phyloP scores from a whole-genome alignment of 1,284 basidiomycete genomes.

The Lentinula novae-zelandiae region DNA sequence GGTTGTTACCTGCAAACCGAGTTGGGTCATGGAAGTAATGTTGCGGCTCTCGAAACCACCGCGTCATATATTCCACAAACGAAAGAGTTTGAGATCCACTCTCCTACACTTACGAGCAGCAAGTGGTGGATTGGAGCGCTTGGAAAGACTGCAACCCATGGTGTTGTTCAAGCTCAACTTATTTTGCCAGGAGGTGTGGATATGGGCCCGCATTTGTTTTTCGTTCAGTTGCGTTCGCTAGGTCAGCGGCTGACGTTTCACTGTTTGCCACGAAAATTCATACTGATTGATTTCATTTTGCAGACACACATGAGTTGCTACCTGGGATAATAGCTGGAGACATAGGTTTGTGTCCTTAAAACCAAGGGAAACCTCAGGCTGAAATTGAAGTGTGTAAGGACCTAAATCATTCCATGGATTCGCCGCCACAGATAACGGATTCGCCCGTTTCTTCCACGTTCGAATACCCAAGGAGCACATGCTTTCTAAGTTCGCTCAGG shows the following conservation, averaged over 20 bases:
- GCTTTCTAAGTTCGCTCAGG: conserved; percentile 72
- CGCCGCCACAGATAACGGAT: conserved; percentile 66
- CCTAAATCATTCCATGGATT: conserved; percentile 61
- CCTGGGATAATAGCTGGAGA: conserved; percentile 74
- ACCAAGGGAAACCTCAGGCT: background rate
- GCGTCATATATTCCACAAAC: conserved; percentile 71
- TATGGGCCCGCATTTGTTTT: conserved; percentile 76
- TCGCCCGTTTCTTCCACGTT: conserved; percentile 64
- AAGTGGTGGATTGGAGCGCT: conserved; percentile 85
- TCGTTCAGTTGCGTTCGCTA: conserved; percentile 63
- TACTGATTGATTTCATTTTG: background rate
- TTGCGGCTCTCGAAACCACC: conserved; percentile 70
- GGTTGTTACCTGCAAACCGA: conserved; percentile 76
- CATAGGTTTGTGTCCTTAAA: conserved; percentile 45
- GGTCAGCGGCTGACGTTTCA: conserved; percentile 29
- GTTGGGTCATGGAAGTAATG: conserved; percentile 76
- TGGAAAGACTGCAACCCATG: conserved; percentile 75
- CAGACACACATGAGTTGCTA: conserved; percentile 57
- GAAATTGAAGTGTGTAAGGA: conserved; percentile 31
- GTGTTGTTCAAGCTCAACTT: conserved; percentile 75
- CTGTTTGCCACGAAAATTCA: background rate
- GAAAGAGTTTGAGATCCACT: conserved; percentile 73
- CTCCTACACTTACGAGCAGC: conserved; percentile 70
- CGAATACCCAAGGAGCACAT: conserved; percentile 74
- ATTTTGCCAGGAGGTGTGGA: conserved; percentile 62